Evolutionary conservation across 1,284 basidiomycete species (phyloP).

Genomic region (Sphagnurus paluster): DNA sequence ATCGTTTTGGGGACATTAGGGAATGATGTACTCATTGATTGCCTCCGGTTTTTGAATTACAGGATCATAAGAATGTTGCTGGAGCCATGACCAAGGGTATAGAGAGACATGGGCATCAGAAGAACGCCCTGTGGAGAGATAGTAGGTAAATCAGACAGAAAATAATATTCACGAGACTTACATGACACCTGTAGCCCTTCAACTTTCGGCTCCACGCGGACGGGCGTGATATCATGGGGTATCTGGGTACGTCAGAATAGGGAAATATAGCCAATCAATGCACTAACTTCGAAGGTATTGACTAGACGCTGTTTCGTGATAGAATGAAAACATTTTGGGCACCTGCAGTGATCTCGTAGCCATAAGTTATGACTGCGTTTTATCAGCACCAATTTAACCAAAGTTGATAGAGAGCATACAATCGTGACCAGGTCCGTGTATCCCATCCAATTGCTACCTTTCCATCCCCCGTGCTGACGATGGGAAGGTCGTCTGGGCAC

Average conservation of each 20-base stretch:
- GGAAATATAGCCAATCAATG: background rate
- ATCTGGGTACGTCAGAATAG: slow-evolving; percentile 53
- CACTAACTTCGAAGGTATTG: slow-evolving; percentile 75
- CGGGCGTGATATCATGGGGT: slow-evolving; percentile 69
- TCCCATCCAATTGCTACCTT: slow-evolving; percentile 72
- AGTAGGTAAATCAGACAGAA: no score
- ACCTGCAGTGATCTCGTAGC: slow-evolving; percentile 80
- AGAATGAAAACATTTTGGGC: slow-evolving; percentile 84
- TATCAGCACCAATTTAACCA: background rate
- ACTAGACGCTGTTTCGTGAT: slow-evolving; percentile 89
- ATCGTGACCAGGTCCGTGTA: slow-evolving; percentile 64
- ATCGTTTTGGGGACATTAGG: background rate
- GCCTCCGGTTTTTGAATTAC: slow-evolving; percentile 32
- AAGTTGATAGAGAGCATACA: slow-evolving; percentile 44
- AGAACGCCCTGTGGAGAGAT: slow-evolving; percentile 61
- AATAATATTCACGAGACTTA: slow-evolving; percentile 30
- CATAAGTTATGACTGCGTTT: slow-evolving; percentile 48
- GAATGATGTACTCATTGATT: slow-evolving; percentile 42
- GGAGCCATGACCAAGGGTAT: slow-evolving; percentile 88
- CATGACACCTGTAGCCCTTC: slow-evolving; percentile 74
- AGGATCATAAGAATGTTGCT: slow-evolving; percentile 75
- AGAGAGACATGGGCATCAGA: slow-evolving; percentile 67
- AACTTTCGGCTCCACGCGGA: slow-evolving; percentile 55
- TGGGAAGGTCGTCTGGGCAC: slow-evolving; percentile 45
- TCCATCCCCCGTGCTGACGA: slow-evolving; percentile 53